Conservation (phyloP, 108 stramenopile genomes). For the Schizochytrium sp. region DNA sequence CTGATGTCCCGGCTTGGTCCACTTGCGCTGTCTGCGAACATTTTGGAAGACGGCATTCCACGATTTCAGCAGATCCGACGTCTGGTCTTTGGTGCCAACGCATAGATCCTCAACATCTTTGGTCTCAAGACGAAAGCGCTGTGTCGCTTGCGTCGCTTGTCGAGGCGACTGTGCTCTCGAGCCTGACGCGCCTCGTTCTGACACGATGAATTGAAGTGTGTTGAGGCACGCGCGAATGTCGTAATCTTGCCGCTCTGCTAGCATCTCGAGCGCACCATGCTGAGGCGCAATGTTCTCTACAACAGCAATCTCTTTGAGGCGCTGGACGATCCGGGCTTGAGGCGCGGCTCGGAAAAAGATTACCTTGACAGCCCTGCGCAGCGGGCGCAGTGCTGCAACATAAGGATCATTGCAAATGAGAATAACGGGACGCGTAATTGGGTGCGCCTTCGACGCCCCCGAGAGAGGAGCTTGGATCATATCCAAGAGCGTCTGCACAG, state of each 20-base stretch:
- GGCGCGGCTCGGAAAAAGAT: slow-evolving; percentile 68
- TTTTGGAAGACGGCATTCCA: neutral
- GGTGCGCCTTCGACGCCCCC: slow-evolving; percentile 28
- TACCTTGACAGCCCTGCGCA: slow-evolving; percentile 69
- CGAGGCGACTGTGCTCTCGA: neutral
- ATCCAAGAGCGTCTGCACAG: slow-evolving; percentile 68
- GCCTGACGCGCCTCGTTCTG: neutral
- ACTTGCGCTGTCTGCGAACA: neutral
- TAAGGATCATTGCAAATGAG: slow-evolving; percentile 96
- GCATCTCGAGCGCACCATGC: slow-evolving; percentile 51
- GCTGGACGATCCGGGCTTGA: slow-evolving; percentile 58
- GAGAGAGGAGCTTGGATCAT: slow-evolving; percentile 48
- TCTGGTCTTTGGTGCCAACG: neutral
- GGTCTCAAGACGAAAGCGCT: neutral
- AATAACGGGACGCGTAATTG: slow-evolving; percentile 79
- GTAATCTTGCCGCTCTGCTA: slow-evolving; percentile 59
- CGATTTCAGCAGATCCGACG: neutral
- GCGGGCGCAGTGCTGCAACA: slow-evolving; percentile 76
- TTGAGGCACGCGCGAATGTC: slow-evolving; percentile 83
- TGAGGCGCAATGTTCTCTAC: slow-evolving; percentile 55
- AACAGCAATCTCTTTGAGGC: slow-evolving; percentile 65
- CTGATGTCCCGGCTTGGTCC: neutral
- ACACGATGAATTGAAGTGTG: slow-evolving; percentile 72
- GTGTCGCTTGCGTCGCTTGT: no score
- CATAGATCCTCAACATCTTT: neutral